Conservation (phyloP, 345 rosid genomes). For the Schrenkiella parvula region DNA sequence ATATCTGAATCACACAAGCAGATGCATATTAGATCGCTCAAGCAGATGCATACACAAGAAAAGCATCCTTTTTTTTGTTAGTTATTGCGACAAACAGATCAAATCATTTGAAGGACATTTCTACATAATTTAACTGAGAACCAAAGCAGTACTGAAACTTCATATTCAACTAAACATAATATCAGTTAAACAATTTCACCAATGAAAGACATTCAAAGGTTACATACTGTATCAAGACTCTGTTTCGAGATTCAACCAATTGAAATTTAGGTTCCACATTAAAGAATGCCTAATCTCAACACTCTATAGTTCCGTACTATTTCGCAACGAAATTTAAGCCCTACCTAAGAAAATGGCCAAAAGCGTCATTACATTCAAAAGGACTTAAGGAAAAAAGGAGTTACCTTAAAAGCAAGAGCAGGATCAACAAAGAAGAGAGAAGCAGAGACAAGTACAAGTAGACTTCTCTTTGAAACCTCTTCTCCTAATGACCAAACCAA, state of each 20-base stretch:
- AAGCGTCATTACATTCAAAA: background rate
- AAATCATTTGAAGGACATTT: background rate
- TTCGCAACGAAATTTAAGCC: background rate
- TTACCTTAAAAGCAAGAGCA: constrained; percentile 79
- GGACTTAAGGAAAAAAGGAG: background rate
- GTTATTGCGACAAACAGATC: background rate
- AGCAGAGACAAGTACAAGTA: constrained; percentile 62
- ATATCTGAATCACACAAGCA: background rate
- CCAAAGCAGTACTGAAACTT: background rate
- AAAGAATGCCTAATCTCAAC: background rate
- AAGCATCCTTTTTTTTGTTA: background rate
- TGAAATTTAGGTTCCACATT: background rate
- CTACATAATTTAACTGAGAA: background rate
- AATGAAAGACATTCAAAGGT: background rate
- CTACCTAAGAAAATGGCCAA: background rate
- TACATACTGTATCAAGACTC: background rate
- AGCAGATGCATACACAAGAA: background rate
- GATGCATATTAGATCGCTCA: background rate
- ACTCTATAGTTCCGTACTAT: background rate
- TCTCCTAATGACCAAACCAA: constrained; percentile 36
- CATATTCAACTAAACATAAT: background rate
- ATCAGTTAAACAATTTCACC: background rate
- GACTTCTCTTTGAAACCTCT: constrained; percentile 43
- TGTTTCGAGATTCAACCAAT: background rate
- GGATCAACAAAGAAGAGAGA: constrained; percentile 70